Percentiles rank a stretch among this genome's conserved stretches.
phyloP scores from a whole-genome alignment of 1,284 basidiomycete genomes.

The Trichosporon sp. region DNA sequence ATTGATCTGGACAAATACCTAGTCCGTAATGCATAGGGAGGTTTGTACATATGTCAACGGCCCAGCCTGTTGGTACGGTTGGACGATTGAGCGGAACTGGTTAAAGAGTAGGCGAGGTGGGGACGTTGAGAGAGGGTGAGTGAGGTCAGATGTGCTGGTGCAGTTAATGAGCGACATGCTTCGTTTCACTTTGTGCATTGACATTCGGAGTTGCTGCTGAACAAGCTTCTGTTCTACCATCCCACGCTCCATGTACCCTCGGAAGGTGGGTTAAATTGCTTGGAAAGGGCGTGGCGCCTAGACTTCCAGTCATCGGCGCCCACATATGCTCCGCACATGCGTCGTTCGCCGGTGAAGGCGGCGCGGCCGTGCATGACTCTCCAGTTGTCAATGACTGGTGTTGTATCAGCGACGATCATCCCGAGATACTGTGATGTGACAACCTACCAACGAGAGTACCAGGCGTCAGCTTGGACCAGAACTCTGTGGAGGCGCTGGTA shows the following conservation, averaged over 20 bases:
- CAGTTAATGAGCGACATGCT: no score
- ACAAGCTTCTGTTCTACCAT: neutral
- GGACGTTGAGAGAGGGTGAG: no score
- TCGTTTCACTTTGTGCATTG: neutral
- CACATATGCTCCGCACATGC: slow-evolving; percentile 94
- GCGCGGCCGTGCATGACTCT: slow-evolving; percentile 90
- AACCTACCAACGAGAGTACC: slow-evolving; percentile 77
- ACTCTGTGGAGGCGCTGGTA: slow-evolving; percentile 75
- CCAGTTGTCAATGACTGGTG: slow-evolving; percentile 82
- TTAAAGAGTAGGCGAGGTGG: no score
- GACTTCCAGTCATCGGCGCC: slow-evolving; percentile 85
- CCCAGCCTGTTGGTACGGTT: no score
- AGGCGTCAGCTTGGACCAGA: slow-evolving; percentile 80
- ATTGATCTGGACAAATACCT: no score
- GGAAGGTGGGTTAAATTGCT: neutral
- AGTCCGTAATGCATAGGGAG: no score
- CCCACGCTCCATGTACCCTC: neutral
- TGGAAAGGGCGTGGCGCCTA: slow-evolving; percentile 61
- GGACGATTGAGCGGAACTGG: no score
- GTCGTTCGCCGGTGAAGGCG: slow-evolving; percentile 75
- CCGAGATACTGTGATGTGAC: neutral
- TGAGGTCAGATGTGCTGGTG: no score
- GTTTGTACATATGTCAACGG: no score
- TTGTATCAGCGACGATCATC: slow-evolving; percentile 3
- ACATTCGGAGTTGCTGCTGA: neutral